Percentiles rank a stretch among this genome's conserved stretches.
These are phyloP conservation scores for Aureobasidium zeae DNA, from an alignment of 2,329 filamentous ascomycete species.

Conservation along the genomic window DNA sequence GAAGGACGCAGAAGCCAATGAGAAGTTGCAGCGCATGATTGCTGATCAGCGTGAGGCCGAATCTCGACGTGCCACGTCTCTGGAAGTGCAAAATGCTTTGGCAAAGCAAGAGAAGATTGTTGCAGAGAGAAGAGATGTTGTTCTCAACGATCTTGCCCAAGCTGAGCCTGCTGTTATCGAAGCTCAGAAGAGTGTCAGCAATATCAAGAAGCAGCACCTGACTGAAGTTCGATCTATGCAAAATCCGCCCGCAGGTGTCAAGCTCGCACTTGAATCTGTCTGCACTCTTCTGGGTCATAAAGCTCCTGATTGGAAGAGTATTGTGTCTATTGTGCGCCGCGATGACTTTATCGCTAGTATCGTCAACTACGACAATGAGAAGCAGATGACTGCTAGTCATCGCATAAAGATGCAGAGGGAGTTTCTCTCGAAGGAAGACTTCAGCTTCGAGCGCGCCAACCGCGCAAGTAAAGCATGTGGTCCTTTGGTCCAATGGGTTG, in stretches of 20 bases:
- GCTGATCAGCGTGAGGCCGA: slow-evolving; percentile 92
- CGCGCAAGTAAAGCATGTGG: slow-evolving; percentile 94
- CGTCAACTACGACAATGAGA: slow-evolving; percentile 92
- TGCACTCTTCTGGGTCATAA: slow-evolving; percentile 90
- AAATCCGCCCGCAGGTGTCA: slow-evolving; percentile 82
- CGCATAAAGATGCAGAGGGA: slow-evolving; percentile 86
- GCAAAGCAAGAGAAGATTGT: slow-evolving; percentile 88
- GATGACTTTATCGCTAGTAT: slow-evolving; percentile 98
- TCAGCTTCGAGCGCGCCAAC: slow-evolving; percentile 93
- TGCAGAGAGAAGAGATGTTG: slow-evolving; percentile 70
- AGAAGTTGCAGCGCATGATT: slow-evolving; percentile 95
- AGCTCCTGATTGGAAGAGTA: slow-evolving; percentile 81
- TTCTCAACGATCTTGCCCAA: slow-evolving; percentile 75
- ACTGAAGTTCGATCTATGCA: slow-evolving; percentile 97
- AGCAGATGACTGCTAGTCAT: slow-evolving; percentile 77
- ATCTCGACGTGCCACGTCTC: slow-evolving; percentile 74
- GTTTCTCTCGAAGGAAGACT: slow-evolving; percentile 85
- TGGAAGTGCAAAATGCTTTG: slow-evolving; percentile 79
- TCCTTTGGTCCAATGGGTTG: slow-evolving; percentile 92
- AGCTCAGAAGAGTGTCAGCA: slow-evolving; percentile 91
- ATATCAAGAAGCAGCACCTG: slow-evolving; percentile 94
- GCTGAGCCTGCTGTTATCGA: slow-evolving; percentile 90
- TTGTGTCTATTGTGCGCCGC: slow-evolving; percentile 76
- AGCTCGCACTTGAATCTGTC: slow-evolving; percentile 88
- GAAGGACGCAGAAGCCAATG: slow-evolving; percentile 91